These are phyloP conservation scores for Penicillium sp. DNA, from an alignment of 2,329 filamentous ascomycete species.

Conservation along the genomic window DNA sequence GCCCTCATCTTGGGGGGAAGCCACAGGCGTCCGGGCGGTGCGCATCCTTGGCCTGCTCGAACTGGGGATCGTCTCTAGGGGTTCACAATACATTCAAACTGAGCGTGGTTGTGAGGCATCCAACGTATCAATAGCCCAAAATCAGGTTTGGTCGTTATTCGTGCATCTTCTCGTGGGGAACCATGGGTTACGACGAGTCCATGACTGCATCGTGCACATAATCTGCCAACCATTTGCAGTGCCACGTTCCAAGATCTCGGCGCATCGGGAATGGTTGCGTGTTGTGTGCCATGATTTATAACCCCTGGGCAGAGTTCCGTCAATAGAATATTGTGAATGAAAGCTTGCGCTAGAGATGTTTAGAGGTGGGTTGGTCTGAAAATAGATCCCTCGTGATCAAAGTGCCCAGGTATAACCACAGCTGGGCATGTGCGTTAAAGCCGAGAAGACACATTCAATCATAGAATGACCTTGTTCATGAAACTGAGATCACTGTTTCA, in stretches of 20 bases:
- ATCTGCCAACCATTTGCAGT: slow-evolving; percentile 14
- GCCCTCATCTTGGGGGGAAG: not conserved
- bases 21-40: not conserved
- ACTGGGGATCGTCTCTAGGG: not conserved
- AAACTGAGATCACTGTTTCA: no score
- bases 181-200: slow-evolving; percentile 12
- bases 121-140: not conserved
- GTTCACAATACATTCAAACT: not conserved
- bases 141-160: not conserved
- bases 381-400: not conserved
- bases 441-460: no score
- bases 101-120: not conserved
- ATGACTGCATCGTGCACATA: slow-evolving; percentile 13
- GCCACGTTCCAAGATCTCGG: slow-evolving; percentile 18
- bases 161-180: not conserved
- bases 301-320: not conserved
- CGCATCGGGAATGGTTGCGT: slow-evolving; percentile 6
- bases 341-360: not conserved
- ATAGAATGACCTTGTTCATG: no score
- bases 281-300: slow-evolving; percentile 1
- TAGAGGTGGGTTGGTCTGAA: not conserved
- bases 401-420: not conserved
- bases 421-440: no score
- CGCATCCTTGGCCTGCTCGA: not conserved
- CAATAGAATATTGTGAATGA: not conserved